Evolutionary conservation across 257 asterid genomes (phyloP).

Genomic region (Perilla frutescens): DNA sequence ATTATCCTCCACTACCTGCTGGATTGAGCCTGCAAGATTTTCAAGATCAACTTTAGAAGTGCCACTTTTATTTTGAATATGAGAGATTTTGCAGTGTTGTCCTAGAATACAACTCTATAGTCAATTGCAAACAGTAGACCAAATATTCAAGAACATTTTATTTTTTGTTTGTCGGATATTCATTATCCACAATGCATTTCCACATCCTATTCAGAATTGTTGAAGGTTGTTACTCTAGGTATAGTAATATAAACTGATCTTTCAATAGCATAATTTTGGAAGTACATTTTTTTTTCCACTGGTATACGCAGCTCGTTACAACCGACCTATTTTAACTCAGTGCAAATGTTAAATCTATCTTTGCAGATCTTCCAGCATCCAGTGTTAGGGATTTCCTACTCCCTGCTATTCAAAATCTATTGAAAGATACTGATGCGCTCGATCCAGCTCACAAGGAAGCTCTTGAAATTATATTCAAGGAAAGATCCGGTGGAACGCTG

Average conservation of each 20-base stretch:
- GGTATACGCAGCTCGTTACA: slow-evolving; percentile 7
- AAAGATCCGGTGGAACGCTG: slow-evolving; percentile 87
- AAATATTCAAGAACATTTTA: neutral
- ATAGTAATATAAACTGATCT: neutral
- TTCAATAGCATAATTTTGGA: neutral
- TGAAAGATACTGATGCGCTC: slow-evolving; percentile 86
- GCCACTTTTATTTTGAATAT: neutral
- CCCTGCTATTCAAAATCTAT: slow-evolving; percentile 88
- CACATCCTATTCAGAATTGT: neutral
- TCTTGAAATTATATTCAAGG: slow-evolving; percentile 85
- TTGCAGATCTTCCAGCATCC: slow-evolving; percentile 75
- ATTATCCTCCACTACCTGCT: neutral
- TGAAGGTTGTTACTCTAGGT: neutral
- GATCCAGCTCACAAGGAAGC: slow-evolving; percentile 99
- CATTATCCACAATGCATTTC: neutral
- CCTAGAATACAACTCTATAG: neutral
- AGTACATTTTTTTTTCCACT: neutral
- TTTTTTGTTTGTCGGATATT: neutral
- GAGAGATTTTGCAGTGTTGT: neutral
- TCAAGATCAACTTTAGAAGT: neutral
- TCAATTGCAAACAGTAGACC: neutral
- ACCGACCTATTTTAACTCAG: slow-evolving; percentile 14
- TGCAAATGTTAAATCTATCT: slow-evolving; percentile 27
- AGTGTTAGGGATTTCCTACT: slow-evolving; percentile 79
- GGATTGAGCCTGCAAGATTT: no score